Percentiles rank a stretch among this genome's conserved stretches.
phyloP scores from a whole-genome alignment of 805 yeast species.

The Kodamaea restingae region DNA sequence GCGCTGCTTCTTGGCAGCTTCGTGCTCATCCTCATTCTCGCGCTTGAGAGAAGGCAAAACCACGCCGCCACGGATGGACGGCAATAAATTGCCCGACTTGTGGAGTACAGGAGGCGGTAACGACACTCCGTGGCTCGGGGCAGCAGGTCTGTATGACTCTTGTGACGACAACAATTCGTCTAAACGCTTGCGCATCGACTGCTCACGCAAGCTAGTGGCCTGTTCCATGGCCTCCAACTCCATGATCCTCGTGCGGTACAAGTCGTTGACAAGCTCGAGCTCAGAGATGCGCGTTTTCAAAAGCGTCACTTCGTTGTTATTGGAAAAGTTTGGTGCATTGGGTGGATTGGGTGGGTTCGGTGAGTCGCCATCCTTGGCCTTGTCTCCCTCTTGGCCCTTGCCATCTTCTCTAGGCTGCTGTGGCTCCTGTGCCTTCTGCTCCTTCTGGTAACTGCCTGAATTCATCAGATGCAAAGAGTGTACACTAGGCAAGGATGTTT shows the following conservation, averaged over 20 bases:
- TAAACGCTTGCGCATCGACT: conserved; percentile 43
- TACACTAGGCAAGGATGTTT: conserved; percentile 24
- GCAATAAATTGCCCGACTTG: conserved; percentile 7
- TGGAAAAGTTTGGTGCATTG: not conserved
- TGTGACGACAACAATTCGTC: conserved; percentile 38
- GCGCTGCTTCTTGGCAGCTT: conserved; percentile 11
- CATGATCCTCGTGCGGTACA: conserved; percentile 75
- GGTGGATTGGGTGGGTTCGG: conserved; percentile 12
- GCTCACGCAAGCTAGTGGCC: conserved; percentile 50
- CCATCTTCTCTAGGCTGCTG: conserved; percentile 3
- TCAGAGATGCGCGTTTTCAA: conserved; percentile 79
- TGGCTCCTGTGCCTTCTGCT: conserved; percentile 6
- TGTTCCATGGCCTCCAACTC: conserved; percentile 73
- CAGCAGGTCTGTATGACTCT: conserved; percentile 5
- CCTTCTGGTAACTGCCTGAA: not conserved
- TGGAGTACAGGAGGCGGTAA: conserved; percentile 9
- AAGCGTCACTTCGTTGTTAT: conserved; percentile 30
- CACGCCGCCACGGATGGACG: conserved; percentile 10
- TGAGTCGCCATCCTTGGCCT: not conserved
- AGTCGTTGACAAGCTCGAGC: conserved; percentile 84
- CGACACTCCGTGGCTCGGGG: conserved; percentile 4
- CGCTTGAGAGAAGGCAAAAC: conserved; percentile 21
- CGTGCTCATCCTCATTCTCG: conserved; percentile 18
- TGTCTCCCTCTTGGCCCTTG: not conserved
- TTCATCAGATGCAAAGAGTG: conserved; percentile 7